Evolutionary conservation across 2,329 filamentous ascomycete species (phyloP), one percentile per base, ranked within the genome.

Genomic region (Xenoacremonium recifei): DNA sequence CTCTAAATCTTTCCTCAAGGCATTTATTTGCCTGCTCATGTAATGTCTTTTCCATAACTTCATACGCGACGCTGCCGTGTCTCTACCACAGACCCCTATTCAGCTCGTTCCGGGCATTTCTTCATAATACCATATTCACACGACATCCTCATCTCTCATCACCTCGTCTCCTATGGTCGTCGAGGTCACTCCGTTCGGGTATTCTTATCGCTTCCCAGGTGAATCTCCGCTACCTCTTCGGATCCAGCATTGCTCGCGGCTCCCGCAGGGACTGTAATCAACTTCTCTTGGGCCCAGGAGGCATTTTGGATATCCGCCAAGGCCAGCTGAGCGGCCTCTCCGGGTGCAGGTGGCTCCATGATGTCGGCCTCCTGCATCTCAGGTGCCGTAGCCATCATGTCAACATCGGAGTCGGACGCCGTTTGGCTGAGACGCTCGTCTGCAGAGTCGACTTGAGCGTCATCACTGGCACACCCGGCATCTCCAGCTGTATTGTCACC

Each of bases 151-250:
- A 9, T 31, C 7, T 10, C 29, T 15, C 29, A 6, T 31, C n/a
- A 15, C 13, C 29, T 9, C 6, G 29, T 11, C 29, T 15, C n/a
- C 7, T 11, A 15, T 31, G 6, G 12, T 31, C 7, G 23, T 31
- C 29, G n/a, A n/a, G n/a, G n/a, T n/a, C n/a, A 62, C 33, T 57
- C 49, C 37, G 43, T 45, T 37, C 49, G 58, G 35, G 43, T 41
- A 38, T 45, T 44, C 48, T 58, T 59, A 40, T 69, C 65, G 35
- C 69, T 69, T 30, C 71, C 71, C 16, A 76, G 54, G 45, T 74
- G 71, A 33, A 76, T 77, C 55, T 77, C 74, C 6, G 72, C 61
- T 6, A 74, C 73, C 30, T 72, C 70, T 21, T 72, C 70, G 11
- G 68, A 73, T 37, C 59, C 60, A 20, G 53, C 55, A 19, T 69